Base-by-base conservation (phyloP, 257 asterid genomes). In the Rehmannia glutinosa region DNA sequence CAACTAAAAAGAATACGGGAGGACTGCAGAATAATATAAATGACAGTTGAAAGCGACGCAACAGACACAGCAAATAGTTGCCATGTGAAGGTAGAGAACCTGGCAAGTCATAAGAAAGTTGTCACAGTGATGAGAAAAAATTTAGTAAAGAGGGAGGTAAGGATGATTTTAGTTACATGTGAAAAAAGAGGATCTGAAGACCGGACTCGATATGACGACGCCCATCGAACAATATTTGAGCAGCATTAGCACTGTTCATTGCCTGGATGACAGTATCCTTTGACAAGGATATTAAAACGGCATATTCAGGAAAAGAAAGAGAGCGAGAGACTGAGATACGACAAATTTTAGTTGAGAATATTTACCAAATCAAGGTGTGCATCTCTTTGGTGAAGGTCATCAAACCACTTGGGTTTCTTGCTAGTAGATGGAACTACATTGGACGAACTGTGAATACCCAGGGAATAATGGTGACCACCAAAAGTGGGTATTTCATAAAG, bases 321-420 rank as follows among this genome's bases (percentile, higher is more conserved):
- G 2, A 28, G 5, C 2, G 51, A 56, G 41, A 62, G 71, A 55
- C 27, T 28, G 39, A 23, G 9, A 46, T 32, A 16, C 11, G 30
- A 27, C 20, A 32, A n/a, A 42, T 32, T 65, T 19, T 30, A 64
- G 68, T 59, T 53, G 55, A 70, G 10, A 60, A 73, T 32, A 72
- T 54, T 57, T 87, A 94, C 99, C 97, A 94, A 66, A 79, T 87
- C 87, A 74, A 81, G 73, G 32, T 23, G 71, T 13, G 84, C 70
- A 60, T 71, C 72, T 67, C 70, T 83, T 75, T 46, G 72, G 77
- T 81, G 78, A 75, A 91, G 97, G 60, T 83, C 82, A 42, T 83
- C 77, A 73, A 82, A 78, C 99, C 99, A 94, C 68, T 75, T 80
- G 63, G 97, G 99, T 74, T 82, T 85, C 81, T 84, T 87, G 84